Conservation (phyloP, 805 yeast species). For the Candida arabinofermentans region DNA sequence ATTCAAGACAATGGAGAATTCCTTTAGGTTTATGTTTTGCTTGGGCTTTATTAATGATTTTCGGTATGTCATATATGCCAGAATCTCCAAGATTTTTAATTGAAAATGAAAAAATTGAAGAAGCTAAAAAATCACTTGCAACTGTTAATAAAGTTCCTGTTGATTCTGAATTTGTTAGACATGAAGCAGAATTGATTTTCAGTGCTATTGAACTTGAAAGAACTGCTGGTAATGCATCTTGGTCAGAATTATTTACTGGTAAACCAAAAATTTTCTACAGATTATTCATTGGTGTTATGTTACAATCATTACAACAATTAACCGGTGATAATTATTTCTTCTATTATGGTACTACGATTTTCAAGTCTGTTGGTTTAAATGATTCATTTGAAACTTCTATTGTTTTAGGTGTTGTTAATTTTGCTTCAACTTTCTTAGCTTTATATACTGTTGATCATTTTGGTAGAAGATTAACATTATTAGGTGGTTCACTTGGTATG, state of each 20-base stretch:
- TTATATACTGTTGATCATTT: slow-evolving; percentile 47
- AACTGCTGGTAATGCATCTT: slow-evolving; percentile 60
- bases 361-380: slow-evolving; percentile 46
- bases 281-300: slow-evolving; percentile 51
- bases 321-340: slow-evolving; percentile 72
- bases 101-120: slow-evolving; percentile 44
- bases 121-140: slow-evolving; percentile 53
- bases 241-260: slow-evolving; percentile 62
- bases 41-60: slow-evolving; percentile 48
- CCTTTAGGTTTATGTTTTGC: slow-evolving; percentile 51
- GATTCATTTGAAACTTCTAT: slow-evolving; percentile 42
- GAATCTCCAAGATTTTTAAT: slow-evolving; percentile 67
- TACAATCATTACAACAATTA: slow-evolving; percentile 66
- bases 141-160: slow-evolving; percentile 50
- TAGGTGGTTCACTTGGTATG: slow-evolving; percentile 64
- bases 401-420: slow-evolving; percentile 44
- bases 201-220: slow-evolving; percentile 60
- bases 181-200: slow-evolving; percentile 49
- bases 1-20: slow-evolving; percentile 63
- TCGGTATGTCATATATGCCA: slow-evolving; percentile 57
- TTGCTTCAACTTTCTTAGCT: slow-evolving; percentile 48
- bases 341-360: slow-evolving; percentile 65
- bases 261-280: slow-evolving; percentile 57
- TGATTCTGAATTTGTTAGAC: slow-evolving; percentile 51
- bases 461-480: slow-evolving; percentile 62